Conservation (phyloP, 345 rosid genomes). For the Punica granatum region DNA sequence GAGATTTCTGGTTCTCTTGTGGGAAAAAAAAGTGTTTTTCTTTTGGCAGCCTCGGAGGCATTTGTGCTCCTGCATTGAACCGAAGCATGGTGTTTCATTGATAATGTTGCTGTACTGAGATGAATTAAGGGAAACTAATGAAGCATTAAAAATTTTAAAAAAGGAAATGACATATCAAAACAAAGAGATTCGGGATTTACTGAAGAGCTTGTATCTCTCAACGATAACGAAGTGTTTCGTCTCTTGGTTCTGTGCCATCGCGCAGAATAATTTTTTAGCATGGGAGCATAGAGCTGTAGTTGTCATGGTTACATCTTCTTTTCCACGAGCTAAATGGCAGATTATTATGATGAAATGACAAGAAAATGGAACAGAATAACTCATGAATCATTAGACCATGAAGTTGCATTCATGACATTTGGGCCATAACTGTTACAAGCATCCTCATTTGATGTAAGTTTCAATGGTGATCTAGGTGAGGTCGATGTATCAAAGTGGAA, state of each 20-base stretch:
- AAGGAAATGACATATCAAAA: not conserved
- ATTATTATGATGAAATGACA: not conserved
- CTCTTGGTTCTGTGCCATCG: not conserved
- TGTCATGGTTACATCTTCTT: not conserved
- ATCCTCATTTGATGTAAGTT: not conserved
- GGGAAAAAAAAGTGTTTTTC: not conserved
- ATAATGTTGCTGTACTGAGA: not conserved
- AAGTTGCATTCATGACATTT: not conserved
- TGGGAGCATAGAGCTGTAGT: not conserved
- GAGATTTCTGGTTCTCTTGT: not conserved
- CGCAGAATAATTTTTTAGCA: not conserved
- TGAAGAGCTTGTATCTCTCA: not conserved
- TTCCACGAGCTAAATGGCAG: not conserved
- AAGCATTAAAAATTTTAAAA: too few relatives aligned
- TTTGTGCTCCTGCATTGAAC: not conserved
- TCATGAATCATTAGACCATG: not conserved
- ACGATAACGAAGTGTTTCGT: too few relatives aligned
- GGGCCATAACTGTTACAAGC: not conserved
- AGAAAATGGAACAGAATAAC: not conserved
- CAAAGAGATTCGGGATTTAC: not conserved
- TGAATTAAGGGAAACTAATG: not conserved
- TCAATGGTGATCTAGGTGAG: constrained; percentile 13
- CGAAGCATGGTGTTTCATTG: not conserved
- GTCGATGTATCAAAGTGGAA: constrained; percentile 58
- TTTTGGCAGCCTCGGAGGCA: not conserved